These are phyloP conservation scores for Chaetomium sp. DNA, from an alignment of 2,329 filamentous ascomycete genomes.

Conservation along the genomic window DNA sequence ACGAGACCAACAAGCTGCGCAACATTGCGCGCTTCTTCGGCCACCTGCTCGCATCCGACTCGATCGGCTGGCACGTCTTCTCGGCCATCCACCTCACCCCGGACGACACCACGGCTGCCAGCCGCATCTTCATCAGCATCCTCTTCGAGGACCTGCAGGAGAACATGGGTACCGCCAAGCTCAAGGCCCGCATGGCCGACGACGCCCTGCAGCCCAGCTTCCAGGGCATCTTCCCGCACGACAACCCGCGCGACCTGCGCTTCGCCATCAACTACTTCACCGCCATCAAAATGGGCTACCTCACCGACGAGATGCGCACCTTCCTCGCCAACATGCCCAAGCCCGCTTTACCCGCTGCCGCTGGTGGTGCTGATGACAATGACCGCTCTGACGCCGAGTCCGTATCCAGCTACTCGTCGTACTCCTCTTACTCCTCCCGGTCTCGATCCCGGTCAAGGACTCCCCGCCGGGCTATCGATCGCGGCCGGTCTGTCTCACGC, in stretches of 20 bases:
- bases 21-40: constrained; percentile 96
- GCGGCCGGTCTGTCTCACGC: constrained; percentile 31
- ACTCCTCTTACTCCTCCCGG: constrained; percentile 54
- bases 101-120: constrained; percentile 92
- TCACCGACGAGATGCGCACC: constrained; percentile 94
- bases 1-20: constrained; percentile 88
- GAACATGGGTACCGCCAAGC: constrained; percentile 73
- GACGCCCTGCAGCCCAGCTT: constrained; percentile 72
- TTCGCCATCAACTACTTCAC: constrained; percentile 99
- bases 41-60: constrained; percentile 80
- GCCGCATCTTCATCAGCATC: constrained; percentile 98
- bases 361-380: constrained; percentile 38
- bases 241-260: constrained; percentile 81
- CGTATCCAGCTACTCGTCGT: constrained; percentile 72
- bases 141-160: constrained; percentile 88
- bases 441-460: constrained; percentile 37
- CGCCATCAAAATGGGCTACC: constrained; percentile 87
- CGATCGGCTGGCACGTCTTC: constrained; percentile 86
- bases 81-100: constrained; percentile 85
- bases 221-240: constrained; percentile 80
- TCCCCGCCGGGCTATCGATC: constrained; percentile 29
- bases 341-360: constrained; percentile 65
- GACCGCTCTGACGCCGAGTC: constrained; percentile 55
- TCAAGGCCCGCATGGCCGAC: constrained; percentile 71
- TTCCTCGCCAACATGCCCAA: constrained; percentile 85